A percentile compares a stretch with the other conserved stretches of the same genome.
Conservation (phyloP, 1,139 yeast species). For the Kazachstania sp. region DNA sequence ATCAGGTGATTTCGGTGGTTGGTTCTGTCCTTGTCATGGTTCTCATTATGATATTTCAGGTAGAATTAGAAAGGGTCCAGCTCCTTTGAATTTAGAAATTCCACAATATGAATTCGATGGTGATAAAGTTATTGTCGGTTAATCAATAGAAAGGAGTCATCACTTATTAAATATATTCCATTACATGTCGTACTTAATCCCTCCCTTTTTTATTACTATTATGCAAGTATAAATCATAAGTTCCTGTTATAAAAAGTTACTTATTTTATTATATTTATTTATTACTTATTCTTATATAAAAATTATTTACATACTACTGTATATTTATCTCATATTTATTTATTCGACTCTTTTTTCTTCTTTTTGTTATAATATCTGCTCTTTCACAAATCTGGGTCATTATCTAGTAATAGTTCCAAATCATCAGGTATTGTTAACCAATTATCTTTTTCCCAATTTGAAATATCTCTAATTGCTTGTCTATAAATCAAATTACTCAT, state of each 20-base stretch:
- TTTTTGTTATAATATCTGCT: background rate
- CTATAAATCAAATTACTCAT: constrained; percentile 10
- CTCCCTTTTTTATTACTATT: background rate
- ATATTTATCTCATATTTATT: constrained; percentile 6
- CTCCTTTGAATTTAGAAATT: constrained; percentile 96
- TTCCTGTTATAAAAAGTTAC: background rate
- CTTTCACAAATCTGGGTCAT: constrained; percentile 14
- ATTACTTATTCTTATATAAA: constrained; percentile 3
- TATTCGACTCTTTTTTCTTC: too few species aligned
- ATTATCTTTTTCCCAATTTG: constrained; percentile 23
- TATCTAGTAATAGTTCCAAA: constrained; percentile 19
- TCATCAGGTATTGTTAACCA: constrained; percentile 42
- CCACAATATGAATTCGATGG: constrained; percentile 85
- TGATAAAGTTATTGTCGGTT: constrained; percentile 75
- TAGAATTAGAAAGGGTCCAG: constrained; percentile 99
- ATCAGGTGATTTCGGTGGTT: constrained; percentile 99
- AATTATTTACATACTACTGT: constrained; percentile 3
- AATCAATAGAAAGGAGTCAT: too few species aligned
- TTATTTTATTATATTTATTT: background rate
- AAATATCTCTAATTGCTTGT: constrained; percentile 26
- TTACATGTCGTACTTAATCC: background rate
- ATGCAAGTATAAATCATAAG: background rate
- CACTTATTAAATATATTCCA: too few species aligned
- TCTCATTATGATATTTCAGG: constrained; percentile 99
- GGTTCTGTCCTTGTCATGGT: constrained; percentile 99